A percentile compares a stretch with the other conserved stretches of the same genome.
phyloP scores from a whole-genome alignment of 2,329 filamentous ascomycete genomes.

The Aspergillus luchuensis region DNA sequence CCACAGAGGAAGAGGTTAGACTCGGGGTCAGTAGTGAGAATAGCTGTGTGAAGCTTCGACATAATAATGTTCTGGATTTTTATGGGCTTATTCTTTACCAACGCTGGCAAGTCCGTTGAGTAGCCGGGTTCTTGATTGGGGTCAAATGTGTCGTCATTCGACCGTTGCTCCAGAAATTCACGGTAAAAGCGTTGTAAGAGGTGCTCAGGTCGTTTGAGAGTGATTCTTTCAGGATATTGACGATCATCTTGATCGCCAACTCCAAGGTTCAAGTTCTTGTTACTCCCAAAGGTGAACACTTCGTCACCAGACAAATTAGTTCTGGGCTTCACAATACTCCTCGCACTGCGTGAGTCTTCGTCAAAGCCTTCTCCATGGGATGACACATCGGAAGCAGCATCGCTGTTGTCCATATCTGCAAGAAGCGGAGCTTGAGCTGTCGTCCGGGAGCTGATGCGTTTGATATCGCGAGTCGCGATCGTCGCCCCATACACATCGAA shows the following conservation, averaged over 20 bases:
- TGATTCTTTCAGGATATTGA: constrained; percentile 85
- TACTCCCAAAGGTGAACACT: constrained; percentile 91
- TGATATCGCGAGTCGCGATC: constrained; percentile 74
- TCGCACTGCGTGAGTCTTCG: constrained; percentile 39
- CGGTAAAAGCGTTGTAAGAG: constrained; percentile 72
- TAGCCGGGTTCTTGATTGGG: constrained; percentile 34
- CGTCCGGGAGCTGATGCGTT: constrained; percentile 33
- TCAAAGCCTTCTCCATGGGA: constrained; percentile 54
- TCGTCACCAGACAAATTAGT: constrained; percentile 70
- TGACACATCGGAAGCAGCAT: constrained; percentile 29
- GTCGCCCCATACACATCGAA: constrained; percentile 91
- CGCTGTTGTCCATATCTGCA: constrained; percentile 51
- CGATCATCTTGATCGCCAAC: constrained; percentile 95
- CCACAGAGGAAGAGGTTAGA: constrained; percentile 93
- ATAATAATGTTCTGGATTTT: constrained; percentile 79
- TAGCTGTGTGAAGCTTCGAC: constrained; percentile 87
- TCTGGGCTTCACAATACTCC: constrained; percentile 32
- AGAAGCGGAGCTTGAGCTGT: constrained; percentile 40
- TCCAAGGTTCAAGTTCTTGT: constrained; percentile 89
- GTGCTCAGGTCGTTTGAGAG: constrained; percentile 73
- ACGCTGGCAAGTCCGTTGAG: constrained; percentile 65
- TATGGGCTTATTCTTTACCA: constrained; percentile 72
- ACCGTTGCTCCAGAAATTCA: constrained; percentile 58
- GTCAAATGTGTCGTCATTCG: constrained; percentile 32
- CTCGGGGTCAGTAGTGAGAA: constrained; percentile 82